These are phyloP conservation scores for Asterophora lycoperdoides DNA, from an alignment of 768 basidiomycete genomes.

Conservation along the genomic window DNA sequence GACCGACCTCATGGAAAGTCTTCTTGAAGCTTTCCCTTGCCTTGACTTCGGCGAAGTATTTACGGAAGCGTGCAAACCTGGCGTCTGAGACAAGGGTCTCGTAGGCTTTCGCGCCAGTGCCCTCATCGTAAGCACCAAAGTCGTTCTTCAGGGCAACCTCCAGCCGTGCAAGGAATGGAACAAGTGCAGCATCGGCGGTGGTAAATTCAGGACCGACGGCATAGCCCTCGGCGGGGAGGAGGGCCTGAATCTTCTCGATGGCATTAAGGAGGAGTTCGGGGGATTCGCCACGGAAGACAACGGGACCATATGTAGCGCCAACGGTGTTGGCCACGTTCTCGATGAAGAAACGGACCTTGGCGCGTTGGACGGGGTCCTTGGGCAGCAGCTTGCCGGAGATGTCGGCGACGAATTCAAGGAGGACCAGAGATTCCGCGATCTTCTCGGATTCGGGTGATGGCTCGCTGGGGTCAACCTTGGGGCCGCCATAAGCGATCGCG, in stretches of 20 bases:
- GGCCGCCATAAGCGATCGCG: slow-evolving; percentile 59
- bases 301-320: slow-evolving; percentile 32
- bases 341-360: slow-evolving; percentile 60
- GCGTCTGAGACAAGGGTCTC: slow-evolving; percentile 37
- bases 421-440: slow-evolving; percentile 59
- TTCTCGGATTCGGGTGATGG: slow-evolving; percentile 61
- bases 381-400: slow-evolving; percentile 53
- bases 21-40: slow-evolving; percentile 49
- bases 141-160: slow-evolving; percentile 44
- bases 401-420: slow-evolving; percentile 66
- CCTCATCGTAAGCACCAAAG: slow-evolving; percentile 45
- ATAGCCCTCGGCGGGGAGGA: slow-evolving; percentile 46
- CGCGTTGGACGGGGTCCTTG: slow-evolving; percentile 49
- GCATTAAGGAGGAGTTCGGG: slow-evolving; percentile 37
- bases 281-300: slow-evolving; percentile 36
- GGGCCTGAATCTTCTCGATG: slow-evolving; percentile 44
- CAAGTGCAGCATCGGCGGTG: slow-evolving; percentile 59
- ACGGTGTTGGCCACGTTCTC: slow-evolving; percentile 49
- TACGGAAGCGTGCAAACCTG: slow-evolving; percentile 46
- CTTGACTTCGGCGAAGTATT: slow-evolving; percentile 45
- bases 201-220: slow-evolving; percentile 45
- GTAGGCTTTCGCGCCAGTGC: slow-evolving; percentile 42
- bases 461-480: slow-evolving; percentile 45
- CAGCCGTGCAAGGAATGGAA: slow-evolving; percentile 57
- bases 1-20: slow-evolving; percentile 54